These are phyloP conservation scores for Candida suzukii DNA, from an alignment of 805 yeast genomes.

Conservation along the genomic window DNA sequence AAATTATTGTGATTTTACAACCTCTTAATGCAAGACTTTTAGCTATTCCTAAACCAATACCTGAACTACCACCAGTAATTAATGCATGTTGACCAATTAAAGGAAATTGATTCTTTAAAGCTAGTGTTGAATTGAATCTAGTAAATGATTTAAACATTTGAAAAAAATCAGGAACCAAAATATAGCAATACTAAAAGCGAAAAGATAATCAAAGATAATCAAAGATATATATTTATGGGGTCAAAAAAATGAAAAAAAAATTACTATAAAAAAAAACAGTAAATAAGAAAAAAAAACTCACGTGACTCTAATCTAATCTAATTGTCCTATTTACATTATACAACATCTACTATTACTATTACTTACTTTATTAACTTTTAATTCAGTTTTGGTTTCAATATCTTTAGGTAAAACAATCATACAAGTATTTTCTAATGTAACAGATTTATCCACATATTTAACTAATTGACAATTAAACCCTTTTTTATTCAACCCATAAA, in stretches of 20 bases:
- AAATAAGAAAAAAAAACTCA: too few species aligned
- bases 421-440: conserved; percentile 60
- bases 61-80: conserved; percentile 66
- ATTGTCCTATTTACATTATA: not conserved
- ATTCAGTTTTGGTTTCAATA: not conserved
- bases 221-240: too few species aligned
- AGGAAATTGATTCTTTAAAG: not conserved
- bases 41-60: conserved; percentile 58
- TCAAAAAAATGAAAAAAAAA: too few species aligned
- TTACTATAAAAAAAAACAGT: too few species aligned
- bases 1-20: conserved; percentile 40
- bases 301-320: too few species aligned
- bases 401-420: conserved; percentile 11
- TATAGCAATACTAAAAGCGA: too few species aligned
- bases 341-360: not conserved
- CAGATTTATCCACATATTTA: conserved; percentile 47
- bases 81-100: conserved; percentile 29
- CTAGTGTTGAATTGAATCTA: not conserved
- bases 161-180: too few species aligned
- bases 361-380: not conserved
- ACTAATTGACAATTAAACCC: conserved; percentile 44
- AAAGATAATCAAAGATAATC: too few species aligned
- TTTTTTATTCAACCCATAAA: conserved; percentile 32
- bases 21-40: conserved; percentile 42
- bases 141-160: not conserved